Evolutionary conservation across 345 rosid species (phyloP).

Genomic region (Microcos paniculata): DNA sequence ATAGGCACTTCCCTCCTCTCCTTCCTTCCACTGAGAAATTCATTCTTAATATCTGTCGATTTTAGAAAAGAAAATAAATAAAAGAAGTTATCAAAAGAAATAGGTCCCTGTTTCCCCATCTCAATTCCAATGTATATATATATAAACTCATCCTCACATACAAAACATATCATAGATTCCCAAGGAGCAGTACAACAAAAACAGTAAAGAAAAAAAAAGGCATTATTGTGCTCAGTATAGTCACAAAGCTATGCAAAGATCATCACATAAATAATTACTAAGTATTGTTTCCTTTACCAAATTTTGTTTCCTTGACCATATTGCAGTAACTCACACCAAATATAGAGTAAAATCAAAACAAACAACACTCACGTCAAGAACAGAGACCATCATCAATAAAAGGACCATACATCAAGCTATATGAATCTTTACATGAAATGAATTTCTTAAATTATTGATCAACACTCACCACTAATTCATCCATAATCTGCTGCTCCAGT

Average conservation of each 20-base stretch:
- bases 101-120: too few relatives aligned
- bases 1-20: too few relatives aligned
- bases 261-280: constrained; percentile 13
- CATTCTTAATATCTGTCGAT: too few relatives aligned
- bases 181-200: too few relatives aligned
- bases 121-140: too few relatives aligned
- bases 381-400: not conserved
- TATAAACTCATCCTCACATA: too few relatives aligned
- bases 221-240: constrained; percentile 81
- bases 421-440: not conserved
- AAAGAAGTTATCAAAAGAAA: too few relatives aligned
- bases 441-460: constrained; percentile 11
- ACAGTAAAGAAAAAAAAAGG: too few relatives aligned
- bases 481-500: constrained; percentile 85
- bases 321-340: constrained; percentile 2
- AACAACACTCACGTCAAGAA: constrained; percentile 3
- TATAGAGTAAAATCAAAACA: constrained; percentile 12
- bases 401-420: not conserved
- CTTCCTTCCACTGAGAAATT: too few relatives aligned
- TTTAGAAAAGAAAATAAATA: too few relatives aligned
- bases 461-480: constrained; percentile 75
- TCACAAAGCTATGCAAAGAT: constrained; percentile 56
- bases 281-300: not conserved
- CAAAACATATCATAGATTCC: too few relatives aligned
- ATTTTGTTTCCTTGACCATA: not conserved